phyloP scores from a whole-genome alignment of 352 stramenopile species.

The Pythium guiyangense region DNA sequence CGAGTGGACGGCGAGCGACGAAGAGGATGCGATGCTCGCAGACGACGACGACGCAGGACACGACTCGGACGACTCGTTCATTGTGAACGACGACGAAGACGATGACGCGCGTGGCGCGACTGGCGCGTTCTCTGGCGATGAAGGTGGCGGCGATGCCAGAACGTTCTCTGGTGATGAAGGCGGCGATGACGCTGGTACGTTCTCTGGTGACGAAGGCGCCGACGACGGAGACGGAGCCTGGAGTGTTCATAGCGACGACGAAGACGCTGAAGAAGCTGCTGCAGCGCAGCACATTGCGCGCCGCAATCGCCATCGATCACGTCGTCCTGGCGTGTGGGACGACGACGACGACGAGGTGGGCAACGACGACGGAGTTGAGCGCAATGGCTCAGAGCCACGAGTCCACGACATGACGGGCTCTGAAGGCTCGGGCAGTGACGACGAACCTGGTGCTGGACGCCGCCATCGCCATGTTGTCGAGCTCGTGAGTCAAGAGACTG shows the following conservation, averaged over 20 bases:
- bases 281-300: neutral
- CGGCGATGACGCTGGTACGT: too few relatives aligned
- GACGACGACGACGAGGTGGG: conserved; percentile 4
- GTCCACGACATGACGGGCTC: conserved; percentile 11
- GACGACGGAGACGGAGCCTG: conserved; percentile 15
- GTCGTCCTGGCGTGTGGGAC: neutral
- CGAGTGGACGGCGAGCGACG: conserved; percentile 27
- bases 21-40: conserved; percentile 17
- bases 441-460: neutral
- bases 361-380: neutral
- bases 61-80: conserved; percentile 69
- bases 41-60: conserved; percentile 23
- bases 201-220: conserved; percentile 23
- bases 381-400: neutral
- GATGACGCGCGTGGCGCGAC: conserved; percentile 16
- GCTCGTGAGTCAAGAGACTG: conserved; percentile 11
- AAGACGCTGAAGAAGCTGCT: conserved; percentile 26
- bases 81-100: conserved; percentile 47
- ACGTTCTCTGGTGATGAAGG: too few relatives aligned
- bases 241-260: conserved; percentile 24
- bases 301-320: neutral
- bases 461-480: conserved; percentile 1
- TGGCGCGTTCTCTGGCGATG: conserved; percentile 25
- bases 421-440: neutral
- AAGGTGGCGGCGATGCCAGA: conserved; percentile 19